Base-by-base conservation (phyloP, 371 early-diverging fungal species). In the Lichtheimia ramosa region DNA sequence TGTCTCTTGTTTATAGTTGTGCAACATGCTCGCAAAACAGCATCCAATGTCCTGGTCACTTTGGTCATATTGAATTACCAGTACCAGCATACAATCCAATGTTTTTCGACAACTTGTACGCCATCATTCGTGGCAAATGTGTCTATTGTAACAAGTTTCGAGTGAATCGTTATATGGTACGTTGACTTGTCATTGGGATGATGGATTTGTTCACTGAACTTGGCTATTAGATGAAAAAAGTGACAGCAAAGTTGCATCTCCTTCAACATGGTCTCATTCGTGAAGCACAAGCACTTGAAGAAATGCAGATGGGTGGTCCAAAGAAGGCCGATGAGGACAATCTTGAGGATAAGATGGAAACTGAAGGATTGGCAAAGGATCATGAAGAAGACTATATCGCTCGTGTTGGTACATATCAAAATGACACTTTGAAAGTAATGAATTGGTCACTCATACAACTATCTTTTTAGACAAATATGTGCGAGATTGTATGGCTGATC, bases 21-120 rank as follows among this genome's bases (percentile, higher is more conserved):
- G 84, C 82, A 0, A 98, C 97, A 10, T 98, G 98, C 81, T 82
- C 84, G 6, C 84, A 95, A 62, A 86, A 85, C 54, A 82, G 89
- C 74, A 85, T 85, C 66, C 76, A 82, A 40, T 99, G 99, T 70
- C 95, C 96, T 15, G 99, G 99, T 27, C 99, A 99, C 65, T 99
- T 98, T 84, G 99, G 99, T 41, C 99, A 99, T 73, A 99, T 99
- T 58, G 98, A 99, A 69, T 86, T 99, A 14, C 90, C 96, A 12
- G 90, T 91, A 43, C 97, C 98, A 13, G 94, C 96, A 40, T 95
- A 96, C 79, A 96, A 99, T 77, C 94, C 99, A 34, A 79, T 99
- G 83, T 90, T 94, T 64, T 97, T 97, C 70, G 86, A 88, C 21
- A 86, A 92, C 25, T 74, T 97, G 74, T 91, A 89, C 71, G 89